Evolutionary conservation across 495 filamentous ascomycete genomes (phyloP).

Genomic region (Annulohypoxylon maeteangense): DNA sequence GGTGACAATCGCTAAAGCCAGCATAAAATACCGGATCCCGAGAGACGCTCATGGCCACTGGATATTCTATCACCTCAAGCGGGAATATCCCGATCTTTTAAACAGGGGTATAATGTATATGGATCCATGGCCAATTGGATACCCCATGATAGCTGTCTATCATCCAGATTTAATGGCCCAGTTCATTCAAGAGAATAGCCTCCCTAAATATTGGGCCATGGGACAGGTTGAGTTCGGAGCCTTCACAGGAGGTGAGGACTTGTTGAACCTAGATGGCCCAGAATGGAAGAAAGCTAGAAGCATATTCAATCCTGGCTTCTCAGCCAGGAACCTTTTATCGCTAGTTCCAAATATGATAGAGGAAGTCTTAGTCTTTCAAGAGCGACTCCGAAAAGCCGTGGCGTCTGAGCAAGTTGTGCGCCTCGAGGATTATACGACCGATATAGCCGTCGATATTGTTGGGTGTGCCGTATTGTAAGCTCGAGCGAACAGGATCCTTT

Average conservation of each 20-base stretch:
- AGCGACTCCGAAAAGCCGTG: slow-evolving; percentile 47
- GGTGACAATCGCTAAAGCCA: slow-evolving; percentile 38
- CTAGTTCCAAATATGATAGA: slow-evolving; percentile 56
- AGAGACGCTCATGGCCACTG: slow-evolving; percentile 37
- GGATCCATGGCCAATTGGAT: slow-evolving; percentile 58
- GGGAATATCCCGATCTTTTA: slow-evolving; percentile 44
- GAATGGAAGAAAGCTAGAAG: slow-evolving; percentile 56
- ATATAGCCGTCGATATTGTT: slow-evolving; percentile 59
- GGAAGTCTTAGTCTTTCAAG: slow-evolving; percentile 49
- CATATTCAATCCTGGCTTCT: slow-evolving; percentile 62
- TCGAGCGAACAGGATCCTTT: not conserved
- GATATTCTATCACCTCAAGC: slow-evolving; percentile 30
- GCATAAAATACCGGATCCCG: slow-evolving; percentile 35
- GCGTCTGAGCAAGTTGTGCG: slow-evolving; percentile 47
- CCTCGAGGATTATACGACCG: slow-evolving; percentile 48
- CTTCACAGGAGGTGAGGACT: slow-evolving; percentile 49
- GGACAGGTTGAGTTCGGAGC: slow-evolving; percentile 47
- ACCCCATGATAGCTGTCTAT: slow-evolving; percentile 50
- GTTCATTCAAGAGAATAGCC: slow-evolving; percentile 46
- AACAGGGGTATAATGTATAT: slow-evolving; percentile 51
- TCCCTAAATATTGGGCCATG: slow-evolving; percentile 48
- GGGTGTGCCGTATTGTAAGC: slow-evolving; percentile 54
- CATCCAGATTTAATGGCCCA: slow-evolving; percentile 51
- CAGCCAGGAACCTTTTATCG: slow-evolving; percentile 50
- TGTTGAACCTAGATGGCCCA: slow-evolving; percentile 51